phyloP scores from a whole-genome alignment of 1,284 basidiomycete genomes.

The Boletus holoroseus region DNA sequence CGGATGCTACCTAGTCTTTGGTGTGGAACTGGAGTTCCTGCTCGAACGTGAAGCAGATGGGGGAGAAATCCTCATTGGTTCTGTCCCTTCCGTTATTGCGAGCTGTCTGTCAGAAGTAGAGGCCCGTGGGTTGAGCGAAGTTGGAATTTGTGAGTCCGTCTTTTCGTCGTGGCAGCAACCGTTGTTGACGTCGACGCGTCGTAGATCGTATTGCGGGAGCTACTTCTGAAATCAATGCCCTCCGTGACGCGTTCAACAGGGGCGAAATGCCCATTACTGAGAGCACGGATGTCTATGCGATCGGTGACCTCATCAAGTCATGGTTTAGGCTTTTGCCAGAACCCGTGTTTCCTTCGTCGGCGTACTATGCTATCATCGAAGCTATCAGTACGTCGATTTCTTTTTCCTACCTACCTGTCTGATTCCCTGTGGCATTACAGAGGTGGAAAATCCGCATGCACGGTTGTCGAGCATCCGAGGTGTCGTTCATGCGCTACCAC shows the following conservation, averaged over 20 bases:
- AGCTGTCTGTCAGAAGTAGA: slow-evolving; percentile 67
- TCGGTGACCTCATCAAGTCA: slow-evolving; percentile 75
- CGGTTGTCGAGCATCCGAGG: slow-evolving; percentile 58
- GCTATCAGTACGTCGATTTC: slow-evolving; percentile 50
- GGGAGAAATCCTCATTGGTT: slow-evolving; percentile 46
- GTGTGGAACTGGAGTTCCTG: slow-evolving; percentile 65
- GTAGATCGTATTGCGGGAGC: slow-evolving; percentile 81
- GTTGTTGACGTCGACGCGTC: not conserved
- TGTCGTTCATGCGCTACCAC: slow-evolving; percentile 64
- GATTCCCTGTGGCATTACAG: slow-evolving; percentile 34
- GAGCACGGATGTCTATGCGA: slow-evolving; percentile 69
- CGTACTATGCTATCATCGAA: slow-evolving; percentile 63
- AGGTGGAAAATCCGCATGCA: slow-evolving; percentile 60
- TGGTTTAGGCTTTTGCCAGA: slow-evolving; percentile 80
- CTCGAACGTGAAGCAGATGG: slow-evolving; percentile 57
- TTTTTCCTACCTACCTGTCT: not conserved
- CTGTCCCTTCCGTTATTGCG: slow-evolving; percentile 61
- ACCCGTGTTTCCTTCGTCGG: slow-evolving; percentile 65
- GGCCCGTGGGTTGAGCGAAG: slow-evolving; percentile 65
- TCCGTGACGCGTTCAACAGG: slow-evolving; percentile 72
- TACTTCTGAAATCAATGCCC: slow-evolving; percentile 55
- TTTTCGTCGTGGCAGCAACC: not conserved
- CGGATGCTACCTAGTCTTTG: slow-evolving; percentile 53
- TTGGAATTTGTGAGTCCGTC: slow-evolving; percentile 71
- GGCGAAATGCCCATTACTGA: slow-evolving; percentile 56